phyloP scores from a whole-genome alignment of 352 stramenopile genomes.

The Phytophthora fragariaefolia region DNA sequence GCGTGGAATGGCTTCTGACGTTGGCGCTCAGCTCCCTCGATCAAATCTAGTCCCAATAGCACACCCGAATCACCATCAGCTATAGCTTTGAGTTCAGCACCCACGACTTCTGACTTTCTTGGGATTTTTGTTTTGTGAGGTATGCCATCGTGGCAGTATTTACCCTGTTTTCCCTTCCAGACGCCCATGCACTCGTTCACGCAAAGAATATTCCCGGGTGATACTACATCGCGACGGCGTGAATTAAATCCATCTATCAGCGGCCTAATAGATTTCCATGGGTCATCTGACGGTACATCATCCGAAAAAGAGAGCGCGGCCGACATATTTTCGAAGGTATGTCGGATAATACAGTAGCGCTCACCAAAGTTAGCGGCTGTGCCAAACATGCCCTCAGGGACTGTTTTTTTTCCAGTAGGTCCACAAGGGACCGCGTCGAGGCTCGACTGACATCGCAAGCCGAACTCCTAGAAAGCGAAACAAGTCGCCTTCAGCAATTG shows the following conservation, averaged over 20 bases:
- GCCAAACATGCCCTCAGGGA: conserved; percentile 1
- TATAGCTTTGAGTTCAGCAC: conserved; percentile 3
- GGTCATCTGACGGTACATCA: conserved; percentile 1
- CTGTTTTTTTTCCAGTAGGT: not conserved
- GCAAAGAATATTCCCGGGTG: conserved; percentile 5
- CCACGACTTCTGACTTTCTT: not conserved
- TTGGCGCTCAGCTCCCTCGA: not conserved
- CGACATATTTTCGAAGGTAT: conserved; percentile 6
- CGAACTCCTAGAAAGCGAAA: conserved; percentile 8
- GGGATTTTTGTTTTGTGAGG: conserved; percentile 9
- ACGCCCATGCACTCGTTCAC: conserved; percentile 5
- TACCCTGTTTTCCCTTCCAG: not conserved
- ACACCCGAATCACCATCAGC: conserved; percentile 5
- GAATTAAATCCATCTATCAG: conserved; percentile 2
- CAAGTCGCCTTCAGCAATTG: conserved; percentile 10
- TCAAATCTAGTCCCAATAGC: too few species aligned
- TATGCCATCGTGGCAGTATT: conserved; percentile 12
- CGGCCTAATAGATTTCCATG: conserved; percentile 4
- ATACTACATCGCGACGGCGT: conserved; percentile 2
- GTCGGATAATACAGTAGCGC: conserved; percentile 2
- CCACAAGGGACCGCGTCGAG: not conserved
- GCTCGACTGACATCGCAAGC: not conserved
- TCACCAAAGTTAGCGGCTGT: conserved; percentile 3
- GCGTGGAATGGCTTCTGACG: not conserved
- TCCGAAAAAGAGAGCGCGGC: not conserved